Base-by-base conservation (phyloP, 768 basidiomycete genomes). In the Leccinum subtestaceum region DNA sequence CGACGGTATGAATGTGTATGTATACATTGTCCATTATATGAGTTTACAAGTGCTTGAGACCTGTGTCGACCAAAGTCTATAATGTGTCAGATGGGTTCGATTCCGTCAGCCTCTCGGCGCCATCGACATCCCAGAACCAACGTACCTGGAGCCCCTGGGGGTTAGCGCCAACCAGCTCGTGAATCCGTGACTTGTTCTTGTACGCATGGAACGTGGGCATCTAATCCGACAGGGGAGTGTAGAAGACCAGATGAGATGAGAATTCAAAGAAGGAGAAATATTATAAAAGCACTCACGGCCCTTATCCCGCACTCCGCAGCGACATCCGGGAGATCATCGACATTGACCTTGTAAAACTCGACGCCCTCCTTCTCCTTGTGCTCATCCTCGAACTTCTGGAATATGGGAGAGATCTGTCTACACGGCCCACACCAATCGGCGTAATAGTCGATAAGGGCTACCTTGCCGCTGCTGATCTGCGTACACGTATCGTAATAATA, bases 321-420 rank as follows among this genome's bases (percentile, higher is more conserved):
- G 53, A 88, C 78, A 0, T 79, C 76, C 0, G 61, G 38, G 50
- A 80, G 77, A 5, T 74, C 73, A 64, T 93, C 89, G 23, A 89
- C 81, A 62, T 93, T 84, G 60, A 91, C 81, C 71, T 89, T 91
- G 79, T 84, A 87, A 75, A 88, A 91, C 17, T 76, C 76, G 60
- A 86, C 66, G 8, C 62, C 68, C 1, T 65, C 55, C 45, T 57
- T 60, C 4, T 8, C 31, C 4, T 66, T 58, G 0, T 53, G 48
- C 12, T 60, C 12, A 1, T 17, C 0, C 0, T 59, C 57, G 4
- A 59, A 29, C 1, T 6, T 1, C 2, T 63, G 29, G 15, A 70
- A 72, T 0, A 2, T 0, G 12, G 70, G 72, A 0, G 67, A 66
- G 5, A 68, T 68, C 0, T 2, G 0, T 15, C 1, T 60, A 53